Percentiles rank a stretch among this genome's conserved stretches.
phyloP scores from a whole-genome alignment of 805 yeast genomes.

The Saturnispora sanitii region DNA sequence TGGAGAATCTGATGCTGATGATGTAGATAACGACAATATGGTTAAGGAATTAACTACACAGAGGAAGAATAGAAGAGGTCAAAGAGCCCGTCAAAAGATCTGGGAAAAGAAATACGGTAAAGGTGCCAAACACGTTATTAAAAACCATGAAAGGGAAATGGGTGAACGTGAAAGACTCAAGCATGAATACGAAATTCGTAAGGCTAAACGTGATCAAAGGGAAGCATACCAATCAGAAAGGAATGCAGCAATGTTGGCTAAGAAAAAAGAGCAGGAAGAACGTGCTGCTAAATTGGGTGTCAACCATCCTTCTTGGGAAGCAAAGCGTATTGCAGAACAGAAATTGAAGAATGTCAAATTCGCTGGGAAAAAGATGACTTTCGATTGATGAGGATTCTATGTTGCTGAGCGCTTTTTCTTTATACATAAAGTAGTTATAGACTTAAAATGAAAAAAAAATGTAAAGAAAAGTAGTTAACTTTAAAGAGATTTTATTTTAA shows the following conservation, averaged over 20 bases:
- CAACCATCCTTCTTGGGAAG: slow-evolving; percentile 96
- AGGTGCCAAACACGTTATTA: slow-evolving; percentile 72
- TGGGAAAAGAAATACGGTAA: slow-evolving; percentile 90
- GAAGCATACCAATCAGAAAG: slow-evolving; percentile 21
- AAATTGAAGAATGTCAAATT: slow-evolving; percentile 56
- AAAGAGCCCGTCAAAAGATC: slow-evolving; percentile 90
- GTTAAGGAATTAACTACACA: slow-evolving; percentile 41
- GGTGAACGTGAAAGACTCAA: slow-evolving; percentile 53
- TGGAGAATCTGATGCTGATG: slow-evolving; percentile 55
- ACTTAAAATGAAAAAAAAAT: neutral
- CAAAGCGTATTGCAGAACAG: slow-evolving; percentile 68
- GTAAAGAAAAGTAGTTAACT: neutral
- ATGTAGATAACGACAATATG: slow-evolving; percentile 33
- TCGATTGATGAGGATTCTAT: slow-evolving; percentile 33
- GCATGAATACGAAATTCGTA: slow-evolving; percentile 63
- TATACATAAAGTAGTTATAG: no score
- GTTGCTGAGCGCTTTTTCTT: slow-evolving; percentile 3
- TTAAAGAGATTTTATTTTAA: neutral
- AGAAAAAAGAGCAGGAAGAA: slow-evolving; percentile 12
- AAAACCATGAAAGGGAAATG: slow-evolving; percentile 45
- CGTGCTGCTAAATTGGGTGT: slow-evolving; percentile 19
- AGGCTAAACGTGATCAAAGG: slow-evolving; percentile 51
- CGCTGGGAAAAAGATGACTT: slow-evolving; percentile 75
- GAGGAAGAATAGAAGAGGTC: slow-evolving; percentile 90
- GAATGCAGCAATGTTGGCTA: slow-evolving; percentile 12